Percentiles rank a stretch among this genome's conserved stretches.
Conservation (phyloP, 202 grass and related monocot genomes). For the Setaria viridis region DNA sequence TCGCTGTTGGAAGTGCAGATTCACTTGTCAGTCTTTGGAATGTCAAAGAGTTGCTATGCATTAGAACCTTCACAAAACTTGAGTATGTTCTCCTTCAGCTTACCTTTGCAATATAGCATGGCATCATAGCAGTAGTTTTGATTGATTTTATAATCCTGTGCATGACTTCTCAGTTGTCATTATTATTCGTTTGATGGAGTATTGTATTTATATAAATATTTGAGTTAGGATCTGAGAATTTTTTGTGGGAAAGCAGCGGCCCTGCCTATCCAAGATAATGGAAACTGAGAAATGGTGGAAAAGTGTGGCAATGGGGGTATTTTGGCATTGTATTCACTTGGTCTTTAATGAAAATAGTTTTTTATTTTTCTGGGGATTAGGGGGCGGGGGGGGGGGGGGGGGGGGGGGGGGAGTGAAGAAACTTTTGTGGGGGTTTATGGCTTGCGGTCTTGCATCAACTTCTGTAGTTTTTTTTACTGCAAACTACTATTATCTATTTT, state of each 20-base stretch:
- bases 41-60: conserved; percentile 90
- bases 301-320: background rate
- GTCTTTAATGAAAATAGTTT: background rate
- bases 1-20: conserved; percentile 99
- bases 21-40: conserved; percentile 99
- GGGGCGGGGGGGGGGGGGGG: background rate
- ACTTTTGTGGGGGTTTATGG: background rate
- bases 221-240: background rate
- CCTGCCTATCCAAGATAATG: background rate
- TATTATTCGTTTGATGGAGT: background rate
- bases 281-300: background rate
- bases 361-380: background rate
- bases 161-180: conserved; percentile 1
- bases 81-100: conserved; percentile 63
- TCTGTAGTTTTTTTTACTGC: background rate
- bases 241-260: background rate
- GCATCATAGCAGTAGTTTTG: background rate
- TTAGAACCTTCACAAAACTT: conserved; percentile 97
- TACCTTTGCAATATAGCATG: conserved; percentile 19
- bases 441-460: background rate
- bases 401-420: background rate
- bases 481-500: background rate
- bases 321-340: background rate
- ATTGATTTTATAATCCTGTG: conserved; percentile 7
- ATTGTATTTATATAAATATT: background rate